phyloP scores from a whole-genome alignment of 2,329 filamentous ascomycete genomes.

The Capronia americana region DNA sequence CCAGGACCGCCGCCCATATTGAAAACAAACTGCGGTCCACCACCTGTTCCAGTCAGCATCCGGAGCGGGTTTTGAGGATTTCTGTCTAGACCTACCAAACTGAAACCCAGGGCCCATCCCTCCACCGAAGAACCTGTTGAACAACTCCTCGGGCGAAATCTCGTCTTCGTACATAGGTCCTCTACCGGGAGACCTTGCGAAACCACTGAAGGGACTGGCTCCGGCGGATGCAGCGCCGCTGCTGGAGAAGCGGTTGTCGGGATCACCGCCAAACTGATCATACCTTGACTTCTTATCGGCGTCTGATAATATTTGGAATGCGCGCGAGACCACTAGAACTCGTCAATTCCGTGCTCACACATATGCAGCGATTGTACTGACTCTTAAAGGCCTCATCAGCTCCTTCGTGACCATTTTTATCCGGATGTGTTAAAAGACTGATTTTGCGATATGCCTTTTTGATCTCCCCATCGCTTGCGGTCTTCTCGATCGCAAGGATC shows the following conservation, averaged over 20 bases:
- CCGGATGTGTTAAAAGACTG: slow-evolving; percentile 91
- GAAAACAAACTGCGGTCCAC: slow-evolving; percentile 88
- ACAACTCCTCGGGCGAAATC: slow-evolving; percentile 95
- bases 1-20: slow-evolving; percentile 92
- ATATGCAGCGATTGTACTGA: slow-evolving; percentile 47
- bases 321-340: slow-evolving; percentile 77
- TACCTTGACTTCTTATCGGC: slow-evolving; percentile 89
- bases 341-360: slow-evolving; percentile 17
- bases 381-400: slow-evolving; percentile 98
- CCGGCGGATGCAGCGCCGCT: slow-evolving; percentile 52
- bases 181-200: slow-evolving; percentile 54
- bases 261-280: slow-evolving; percentile 89
- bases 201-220: slow-evolving; percentile 55
- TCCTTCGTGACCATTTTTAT: slow-evolving; percentile 96
- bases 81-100: slow-evolving; percentile 61
- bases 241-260: slow-evolving; percentile 80
- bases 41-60: slow-evolving; percentile 48
- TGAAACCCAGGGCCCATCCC: slow-evolving; percentile 65
- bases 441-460: slow-evolving; percentile 98
- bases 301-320: slow-evolving; percentile 91
- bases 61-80: neutral
- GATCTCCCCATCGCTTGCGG: slow-evolving; percentile 78
- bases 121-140: slow-evolving; percentile 93
- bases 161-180: slow-evolving; percentile 81
- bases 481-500: slow-evolving; percentile 77